Percentiles rank a stretch among this genome's conserved stretches.
phyloP scores from a whole-genome alignment of 768 basidiomycete genomes.

The Lactifluus hygrophoroides region DNA sequence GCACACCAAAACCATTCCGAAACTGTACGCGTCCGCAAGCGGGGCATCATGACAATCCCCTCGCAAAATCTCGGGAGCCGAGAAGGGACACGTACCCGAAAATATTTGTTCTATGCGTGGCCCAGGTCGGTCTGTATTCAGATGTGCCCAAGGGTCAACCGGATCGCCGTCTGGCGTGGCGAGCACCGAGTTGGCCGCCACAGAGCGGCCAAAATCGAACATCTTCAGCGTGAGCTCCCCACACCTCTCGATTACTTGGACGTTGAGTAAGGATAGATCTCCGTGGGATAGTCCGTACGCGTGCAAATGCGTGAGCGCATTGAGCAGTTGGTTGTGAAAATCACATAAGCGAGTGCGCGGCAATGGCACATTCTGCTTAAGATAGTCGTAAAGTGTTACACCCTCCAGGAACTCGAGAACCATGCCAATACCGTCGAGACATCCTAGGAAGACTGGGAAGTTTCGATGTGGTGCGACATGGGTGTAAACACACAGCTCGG shows the following conservation, averaged over 20 bases:
- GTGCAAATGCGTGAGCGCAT: conserved; percentile 74
- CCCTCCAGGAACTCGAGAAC: conserved; percentile 81
- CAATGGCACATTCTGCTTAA: conserved; percentile 45
- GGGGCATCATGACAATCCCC: no score
- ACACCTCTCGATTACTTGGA: conserved; percentile 52
- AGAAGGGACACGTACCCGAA: no score
- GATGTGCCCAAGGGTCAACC: no score
- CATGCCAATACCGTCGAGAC: conserved; percentile 81
- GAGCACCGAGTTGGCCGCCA: conserved; percentile 60
- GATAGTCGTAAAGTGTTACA: conserved; percentile 69
- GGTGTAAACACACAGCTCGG: conserved; percentile 80
- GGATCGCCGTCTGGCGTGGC: conserved; percentile 62
- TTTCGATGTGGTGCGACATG: conserved; percentile 69
- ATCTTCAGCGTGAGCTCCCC: conserved; percentile 68
- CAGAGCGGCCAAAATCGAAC: conserved; percentile 78
- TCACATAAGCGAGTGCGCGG: conserved; percentile 52
- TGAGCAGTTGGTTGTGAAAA: conserved; percentile 80
- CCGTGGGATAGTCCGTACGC: conserved; percentile 73
- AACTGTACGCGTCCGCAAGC: no score
- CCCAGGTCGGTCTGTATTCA: no score
- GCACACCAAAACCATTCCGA: no score
- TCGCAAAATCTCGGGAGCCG: no score
- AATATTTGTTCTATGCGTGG: no score
- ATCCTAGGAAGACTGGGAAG: conserved; percentile 74
- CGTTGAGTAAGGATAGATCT: conserved; percentile 73